Percentiles rank a stretch among this genome's conserved stretches.
These are phyloP conservation scores for Arctium minus DNA, from an alignment of 129 eudicot species.

Conservation along the genomic window DNA sequence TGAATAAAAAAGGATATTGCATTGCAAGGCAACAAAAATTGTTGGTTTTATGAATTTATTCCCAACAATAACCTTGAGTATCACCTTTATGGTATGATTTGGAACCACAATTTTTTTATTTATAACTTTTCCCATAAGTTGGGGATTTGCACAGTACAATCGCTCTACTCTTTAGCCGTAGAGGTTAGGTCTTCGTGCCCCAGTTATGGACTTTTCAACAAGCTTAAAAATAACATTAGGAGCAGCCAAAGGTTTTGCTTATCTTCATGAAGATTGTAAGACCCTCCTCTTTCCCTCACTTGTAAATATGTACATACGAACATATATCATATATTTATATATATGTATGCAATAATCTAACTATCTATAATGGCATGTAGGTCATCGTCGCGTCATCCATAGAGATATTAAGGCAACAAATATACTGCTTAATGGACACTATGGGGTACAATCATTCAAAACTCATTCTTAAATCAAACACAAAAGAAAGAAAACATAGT, in stretches of 20 bases:
- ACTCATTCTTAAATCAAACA: not conserved
- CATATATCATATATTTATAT: not conserved
- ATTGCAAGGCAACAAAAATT: conserved; percentile 57
- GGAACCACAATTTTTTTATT: not conserved
- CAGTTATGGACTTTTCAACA: conserved; percentile 52
- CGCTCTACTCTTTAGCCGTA: not conserved
- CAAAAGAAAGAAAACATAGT: not conserved
- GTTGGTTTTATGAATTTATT: conserved; percentile 72
- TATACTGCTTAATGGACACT: conserved; percentile 45
- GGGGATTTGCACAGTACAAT: too few species aligned
- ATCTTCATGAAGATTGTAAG: conserved; percentile 88
- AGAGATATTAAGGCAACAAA: conserved; percentile 60
- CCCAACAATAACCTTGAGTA: conserved; percentile 60
- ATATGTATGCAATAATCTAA: not conserved
- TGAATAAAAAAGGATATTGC: conserved; percentile 45
- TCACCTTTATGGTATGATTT: conserved; percentile 66
- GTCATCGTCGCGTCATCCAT: conserved; percentile 53
- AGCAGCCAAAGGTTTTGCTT: conserved; percentile 83
- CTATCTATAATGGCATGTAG: conserved; percentile 21
- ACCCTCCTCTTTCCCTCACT: not conserved
- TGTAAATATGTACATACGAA: not conserved
- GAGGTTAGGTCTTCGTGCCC: not conserved
- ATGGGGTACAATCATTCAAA: conserved; percentile 38
- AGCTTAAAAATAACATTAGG: conserved; percentile 69
- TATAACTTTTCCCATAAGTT: too few species aligned